Base-by-base conservation (phyloP, 1,139 yeast species). In the Taphrina wiesneri region DNA sequence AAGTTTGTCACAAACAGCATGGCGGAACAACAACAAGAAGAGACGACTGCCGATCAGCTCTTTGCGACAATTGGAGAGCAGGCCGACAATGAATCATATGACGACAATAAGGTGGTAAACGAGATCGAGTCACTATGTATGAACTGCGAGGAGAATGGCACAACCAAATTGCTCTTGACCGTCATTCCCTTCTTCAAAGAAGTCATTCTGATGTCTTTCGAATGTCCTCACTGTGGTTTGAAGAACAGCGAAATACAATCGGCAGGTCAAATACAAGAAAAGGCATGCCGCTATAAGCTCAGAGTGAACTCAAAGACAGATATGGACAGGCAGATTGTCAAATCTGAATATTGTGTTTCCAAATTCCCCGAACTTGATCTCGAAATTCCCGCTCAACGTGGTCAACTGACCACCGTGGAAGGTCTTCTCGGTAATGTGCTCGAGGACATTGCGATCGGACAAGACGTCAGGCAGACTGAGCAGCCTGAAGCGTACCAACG, bases 381-480 rank as follows among this genome's bases (percentile, higher is more conserved):
- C 68, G 99, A 93, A 77, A 92, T 95, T 68, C 99, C 99, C 5
- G 90, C 98, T 45, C 89, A 91, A 77, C 83, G 91, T 72, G 99
- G 99, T 51, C 97, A 92, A 74, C 80, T 93, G 71, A 90, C 97
- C 57, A 92, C 92, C 39, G 86, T 91, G 30, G 99, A 95, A 77
- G 99, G 99, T 39, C 77, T 95, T 53, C 80, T 95, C 66, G 75
- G 81, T 36, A 97, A 91, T 75, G 90, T 91, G 87, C 80, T 87
- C 68, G 88, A 83, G n/a, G 97, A 93, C 75, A 82, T 95, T 71
- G 80, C 82, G 73, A 76, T 85, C 57, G 97, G 90, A 74, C 99
- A 95, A 78, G 87, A 86, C 0, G 85, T 84, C 56, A 84, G 99
- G 78, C 83, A 88, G 74, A 77, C 81, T 59, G 75, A 79, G 13